Evolutionary conservation across 78 protist species (phyloP), one percentile per base, ranked within the genome.

Genomic region (Capsaspora owczarzaki): DNA sequence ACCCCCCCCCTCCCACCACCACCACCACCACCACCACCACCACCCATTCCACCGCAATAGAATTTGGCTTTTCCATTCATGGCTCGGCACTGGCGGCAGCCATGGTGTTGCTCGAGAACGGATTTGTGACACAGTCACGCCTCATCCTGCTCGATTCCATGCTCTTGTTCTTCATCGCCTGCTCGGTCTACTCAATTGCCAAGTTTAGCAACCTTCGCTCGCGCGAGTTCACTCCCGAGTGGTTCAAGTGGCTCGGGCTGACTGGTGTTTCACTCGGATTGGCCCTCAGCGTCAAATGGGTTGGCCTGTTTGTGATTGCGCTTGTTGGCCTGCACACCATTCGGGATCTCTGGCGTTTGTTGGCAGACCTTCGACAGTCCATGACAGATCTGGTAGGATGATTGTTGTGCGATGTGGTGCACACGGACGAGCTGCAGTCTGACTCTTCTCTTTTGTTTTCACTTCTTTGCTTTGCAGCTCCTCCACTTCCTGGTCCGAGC

Each of bases 251-350:
- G 82, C 70, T 83, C 38, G 72, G 23, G 37, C 76, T 74, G 16
- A 49, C 74, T 14, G 86, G 86, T 20, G n/a, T 60, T 38, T 74
- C 35, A 19, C 23, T 83, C 8, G 72, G 61, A 6, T 20, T 61
- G 29, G 86, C 86, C 4, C 33, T 83, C 33, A 76, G 86, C 56
- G 81, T 74, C 43, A 83, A 83, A 56, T 83, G 81, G 80, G 86
- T 83, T n/a, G 86, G 86, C 16, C 76, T 83, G 3, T 83, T 83
- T 56, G 81, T 78, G 25, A 44, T 83, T 37, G 86, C 86, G 25
- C 43, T 53, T 8, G 76, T 83, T 5, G 86, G 86, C 0, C 37
- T 83, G 37, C 77, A 82, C 46, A 79, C 82, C 31, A 35, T 79
- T 20, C 44, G 29, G 38, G 70, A 79, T 20, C 75, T 71, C 42